Base-by-base conservation (phyloP, 805 yeast genomes). In the Zygosaccharomyces bisporus region DNA sequence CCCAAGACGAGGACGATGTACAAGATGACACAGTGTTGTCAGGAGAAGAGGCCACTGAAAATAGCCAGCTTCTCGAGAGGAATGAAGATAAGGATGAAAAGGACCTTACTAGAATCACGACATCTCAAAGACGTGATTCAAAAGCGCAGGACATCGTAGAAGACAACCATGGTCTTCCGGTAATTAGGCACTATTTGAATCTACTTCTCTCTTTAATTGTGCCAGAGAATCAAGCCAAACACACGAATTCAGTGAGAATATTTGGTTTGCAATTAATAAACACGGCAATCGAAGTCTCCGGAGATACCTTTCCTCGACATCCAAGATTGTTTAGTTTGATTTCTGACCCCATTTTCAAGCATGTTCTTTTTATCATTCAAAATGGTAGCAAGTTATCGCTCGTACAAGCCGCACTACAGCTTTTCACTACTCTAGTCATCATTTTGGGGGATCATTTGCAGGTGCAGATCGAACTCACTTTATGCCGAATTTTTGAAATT, bases 341-440 rank as follows among this genome's bases (percentile, higher is more conserved):
- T 7, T 77, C 91, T 1, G 93, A 88, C 56, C 82, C 86, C 7
- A 76, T 90, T n/a, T 86, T 88, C 62, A 91, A 89, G 60, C 86
- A 87, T 57, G 73, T 90, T 21, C 77, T 91, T 36, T 93, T 82
- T 60, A 76, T 89, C 20, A 79, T 89, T 23, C 86, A 95, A 49
- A 75, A 79, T 25, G 55, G 64, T 16, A 95, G 87, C 51, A 83
- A 88, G 13, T 76, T 86, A 2, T 73, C 83, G 2, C 68, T 93
- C 8, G 70, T 91, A 12, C 86, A 82, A 50, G 80, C 85, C 7
- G 78, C 96, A 0, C 71, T 93, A 50, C 85, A 84, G 52, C 70
- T 89, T 20, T 83, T 88, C 55, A 73, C 86, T 4, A 80, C 93
- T 10, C 70, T 91, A 50, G 73, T 84, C 6, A 74, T 84, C 14